Evolutionary conservation across 2,329 filamentous ascomycete genomes (phyloP), one percentile per base, ranked within the genome.

Genomic region (Xylaria sp.): DNA sequence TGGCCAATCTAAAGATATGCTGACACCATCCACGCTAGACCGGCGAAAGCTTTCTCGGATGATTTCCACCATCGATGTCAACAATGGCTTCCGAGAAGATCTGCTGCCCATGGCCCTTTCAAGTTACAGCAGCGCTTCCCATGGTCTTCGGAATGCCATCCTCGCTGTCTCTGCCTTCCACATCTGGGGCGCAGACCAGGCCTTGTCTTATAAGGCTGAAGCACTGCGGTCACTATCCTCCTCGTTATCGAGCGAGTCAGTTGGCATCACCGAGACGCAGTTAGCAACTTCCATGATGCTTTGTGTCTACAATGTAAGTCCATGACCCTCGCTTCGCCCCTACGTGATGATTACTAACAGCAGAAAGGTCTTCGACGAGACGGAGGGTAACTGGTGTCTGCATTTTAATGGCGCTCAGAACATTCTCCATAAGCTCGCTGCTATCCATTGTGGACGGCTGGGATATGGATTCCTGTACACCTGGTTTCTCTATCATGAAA

Each of bases 251-350:
- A 61, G 56, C 19, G 67, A 68, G 41, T 65, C 64, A 4, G 55
- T 61, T 11, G 62, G 56, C n/a, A 66, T 63, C 16, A 71, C 68
- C 6, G 69, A 74, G 45, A 70, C 69, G 7, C 76, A 78, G 52
- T 68, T 78, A 46, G 75, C 77, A 13, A 72, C 76, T 11, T 78
- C 74, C 7, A 77, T 79, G 77, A 79, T 80, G 76, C 69, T 79
- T 6, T 79, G 76, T 48, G 76, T 79, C 16, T 78, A 79, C 53
- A 78, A 76, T 61, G 76, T 78, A 56, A 63, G 73, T 57, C 6
- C 16, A 29, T 22, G n/a, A 16, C 7, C 22, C 41, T 18, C 3
- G 24, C 2, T 7, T 38, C 11, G 2, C 20, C 20, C 13, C 22
- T 18, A 44, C 37, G 24, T 19, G 21, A 7, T n/a, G 7, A 8